These are phyloP conservation scores for Aspergillus texensis DNA, from an alignment of 2,329 filamentous ascomycete genomes.

Conservation along the genomic window DNA sequence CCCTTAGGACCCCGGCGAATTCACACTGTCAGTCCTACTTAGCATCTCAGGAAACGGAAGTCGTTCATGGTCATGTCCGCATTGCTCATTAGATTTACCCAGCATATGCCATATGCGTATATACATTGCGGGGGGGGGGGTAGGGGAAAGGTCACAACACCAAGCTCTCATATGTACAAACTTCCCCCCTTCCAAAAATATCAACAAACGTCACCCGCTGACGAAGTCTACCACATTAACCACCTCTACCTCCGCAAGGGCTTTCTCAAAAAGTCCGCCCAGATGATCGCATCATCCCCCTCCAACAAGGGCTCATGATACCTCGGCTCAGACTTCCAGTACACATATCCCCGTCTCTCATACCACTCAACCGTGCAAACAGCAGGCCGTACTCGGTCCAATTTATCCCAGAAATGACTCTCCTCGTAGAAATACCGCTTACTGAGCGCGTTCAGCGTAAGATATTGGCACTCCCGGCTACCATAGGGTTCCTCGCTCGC, in stretches of 20 bases:
- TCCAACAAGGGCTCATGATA: constrained; percentile 17
- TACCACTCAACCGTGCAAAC: constrained; percentile 31
- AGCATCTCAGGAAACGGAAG: neutral
- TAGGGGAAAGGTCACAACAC: neutral
- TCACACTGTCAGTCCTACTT: neutral
- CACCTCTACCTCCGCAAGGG: neutral
- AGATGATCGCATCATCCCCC: constrained; percentile 10
- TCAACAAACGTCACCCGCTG: neutral
- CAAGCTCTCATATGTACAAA: neutral
- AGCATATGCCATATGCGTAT: neutral
- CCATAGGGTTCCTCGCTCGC: constrained; percentile 24
- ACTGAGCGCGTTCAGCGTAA: constrained; percentile 22
- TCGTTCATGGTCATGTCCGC: neutral
- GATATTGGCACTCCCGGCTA: constrained; percentile 14
- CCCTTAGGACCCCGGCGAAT: neutral
- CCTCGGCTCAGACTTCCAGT: constrained; percentile 30
- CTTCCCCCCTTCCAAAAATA: neutral
- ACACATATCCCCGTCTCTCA: constrained; percentile 28
- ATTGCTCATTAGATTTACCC: neutral
- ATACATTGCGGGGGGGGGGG: neutral
- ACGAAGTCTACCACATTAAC: neutral
- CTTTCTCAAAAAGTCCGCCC: constrained; percentile 31
- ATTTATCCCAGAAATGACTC: constrained; percentile 15
- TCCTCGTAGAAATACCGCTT: constrained; percentile 28
- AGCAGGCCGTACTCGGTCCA: constrained; percentile 9